These are phyloP conservation scores for Dactylis glomerata DNA, from an alignment of 176 grass and related monocot species.

Conservation along the genomic window DNA sequence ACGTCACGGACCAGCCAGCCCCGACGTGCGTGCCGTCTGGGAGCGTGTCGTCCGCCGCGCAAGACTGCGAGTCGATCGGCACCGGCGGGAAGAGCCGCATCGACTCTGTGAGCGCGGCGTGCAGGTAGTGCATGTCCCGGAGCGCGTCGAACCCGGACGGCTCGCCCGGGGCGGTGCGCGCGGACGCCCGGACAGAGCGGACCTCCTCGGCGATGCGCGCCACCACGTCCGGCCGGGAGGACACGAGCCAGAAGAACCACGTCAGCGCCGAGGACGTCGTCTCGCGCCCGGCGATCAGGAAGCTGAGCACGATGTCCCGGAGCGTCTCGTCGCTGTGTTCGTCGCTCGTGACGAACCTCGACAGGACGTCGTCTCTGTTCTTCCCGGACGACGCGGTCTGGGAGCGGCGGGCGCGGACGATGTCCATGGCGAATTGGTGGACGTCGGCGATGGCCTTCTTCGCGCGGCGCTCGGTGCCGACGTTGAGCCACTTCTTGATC, in stretches of 20 bases:
- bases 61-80: slow-evolving; percentile 38
- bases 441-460: slow-evolving; percentile 30
- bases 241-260: slow-evolving; percentile 19
- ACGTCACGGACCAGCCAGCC: background rate
- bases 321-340: background rate
- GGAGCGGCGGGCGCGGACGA: slow-evolving; percentile 34
- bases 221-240: slow-evolving; percentile 20
- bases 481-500: slow-evolving; percentile 52
- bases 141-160: slow-evolving; percentile 41
- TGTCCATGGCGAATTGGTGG: slow-evolving; percentile 38
- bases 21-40: slow-evolving; percentile 4
- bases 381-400: background rate
- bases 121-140: slow-evolving; percentile 52
- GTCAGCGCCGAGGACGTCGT: background rate
- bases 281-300: slow-evolving; percentile 1
- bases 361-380: slow-evolving; percentile 32
- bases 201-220: slow-evolving; percentile 28
- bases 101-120: slow-evolving; percentile 48
- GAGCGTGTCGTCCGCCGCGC: slow-evolving; percentile 45
- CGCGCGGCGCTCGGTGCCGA: slow-evolving; percentile 33
- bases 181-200: background rate
- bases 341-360: slow-evolving; percentile 33
- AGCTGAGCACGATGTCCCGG: slow-evolving; percentile 9
- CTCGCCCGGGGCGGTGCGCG: background rate
- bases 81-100: slow-evolving; percentile 62